Conservation (phyloP, 768 basidiomycete species). For the Rhodotorula paludigena region DNA sequence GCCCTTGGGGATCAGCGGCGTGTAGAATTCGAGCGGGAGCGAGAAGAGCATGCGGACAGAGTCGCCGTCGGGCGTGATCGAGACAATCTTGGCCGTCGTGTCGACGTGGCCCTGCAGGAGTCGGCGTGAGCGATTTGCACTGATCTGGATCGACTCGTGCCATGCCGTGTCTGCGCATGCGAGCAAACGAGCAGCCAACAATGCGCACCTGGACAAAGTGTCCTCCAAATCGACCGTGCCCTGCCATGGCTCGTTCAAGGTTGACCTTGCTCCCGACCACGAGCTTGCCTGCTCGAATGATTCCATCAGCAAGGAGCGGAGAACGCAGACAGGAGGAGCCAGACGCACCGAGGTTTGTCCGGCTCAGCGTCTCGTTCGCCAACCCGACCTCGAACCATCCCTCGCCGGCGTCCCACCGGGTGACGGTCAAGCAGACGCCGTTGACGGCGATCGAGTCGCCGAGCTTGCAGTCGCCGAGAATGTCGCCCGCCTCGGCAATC, state of each 20-base stretch:
- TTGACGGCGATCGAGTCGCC: slow-evolving; percentile 93
- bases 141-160: no score
- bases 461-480: slow-evolving; percentile 80
- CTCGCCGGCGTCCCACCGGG: slow-evolving; percentile 60
- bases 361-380: slow-evolving; percentile 85
- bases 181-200: background rate
- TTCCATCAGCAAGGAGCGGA: no score
- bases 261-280: slow-evolving; percentile 76
- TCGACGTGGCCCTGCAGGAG: slow-evolving; percentile 80
- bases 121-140: background rate
- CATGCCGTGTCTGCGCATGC: no score
- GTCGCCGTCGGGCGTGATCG: slow-evolving; percentile 69
- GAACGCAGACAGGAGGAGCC: background rate
- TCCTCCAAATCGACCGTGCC: slow-evolving; percentile 86
- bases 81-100: slow-evolving; percentile 69
- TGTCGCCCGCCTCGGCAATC: slow-evolving; percentile 63
- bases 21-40: slow-evolving; percentile 50
- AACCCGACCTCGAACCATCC: slow-evolving; percentile 84
- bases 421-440: slow-evolving; percentile 82
- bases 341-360: slow-evolving; percentile 78
- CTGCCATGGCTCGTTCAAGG: slow-evolving; percentile 89
- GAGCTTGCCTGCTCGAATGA: slow-evolving; percentile 59
- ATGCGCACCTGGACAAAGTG: slow-evolving; percentile 86
- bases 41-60: slow-evolving; percentile 80
- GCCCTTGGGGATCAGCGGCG: slow-evolving; percentile 79